Percentiles rank a stretch among this genome's conserved stretches.
Evolutionary conservation across 176 grass and related monocot species (phyloP).

Genomic region (Triticum urartu): DNA sequence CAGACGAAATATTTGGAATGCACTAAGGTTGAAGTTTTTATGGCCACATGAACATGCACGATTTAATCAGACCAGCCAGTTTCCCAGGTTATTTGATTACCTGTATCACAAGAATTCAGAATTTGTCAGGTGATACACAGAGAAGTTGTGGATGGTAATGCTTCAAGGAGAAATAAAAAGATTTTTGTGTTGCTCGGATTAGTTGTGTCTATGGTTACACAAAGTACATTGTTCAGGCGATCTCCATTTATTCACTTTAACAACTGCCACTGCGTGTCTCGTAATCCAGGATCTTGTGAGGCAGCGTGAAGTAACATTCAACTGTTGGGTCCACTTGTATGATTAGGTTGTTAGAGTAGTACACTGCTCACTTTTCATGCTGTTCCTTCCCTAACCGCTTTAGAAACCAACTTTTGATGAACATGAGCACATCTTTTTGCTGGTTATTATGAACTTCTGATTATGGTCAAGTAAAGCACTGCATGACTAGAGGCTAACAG

Average conservation of each 20-base stretch:
- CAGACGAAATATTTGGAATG: constrained; percentile 94
- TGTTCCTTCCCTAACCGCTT: constrained; percentile 31
- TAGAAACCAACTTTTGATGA: constrained; percentile 20
- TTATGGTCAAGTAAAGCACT: neutral
- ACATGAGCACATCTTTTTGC: neutral
- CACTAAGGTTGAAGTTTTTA: constrained; percentile 36
- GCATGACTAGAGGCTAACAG: neutral
- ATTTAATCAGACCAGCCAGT: constrained; percentile 10
- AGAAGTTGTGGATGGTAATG: constrained; percentile 19
- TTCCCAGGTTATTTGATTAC: neutral
- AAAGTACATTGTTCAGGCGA: constrained; percentile 1
- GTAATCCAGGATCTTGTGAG: constrained; percentile 21
- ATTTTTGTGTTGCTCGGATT: constrained; percentile 5
- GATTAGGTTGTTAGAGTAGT: constrained; percentile 42
- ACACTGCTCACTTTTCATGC: constrained; percentile 24
- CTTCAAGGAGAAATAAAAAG: neutral
- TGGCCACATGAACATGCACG: neutral
- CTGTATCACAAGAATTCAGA: constrained; percentile 14
- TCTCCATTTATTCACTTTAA: constrained; percentile 7
- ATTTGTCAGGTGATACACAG: neutral
- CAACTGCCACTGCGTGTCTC: constrained; percentile 1
- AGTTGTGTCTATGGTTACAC: neutral
- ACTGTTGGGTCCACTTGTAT: constrained; percentile 20
- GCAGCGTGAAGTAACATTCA: constrained; percentile 5
- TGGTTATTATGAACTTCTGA: constrained; percentile 13